These are phyloP conservation scores for Fusarium marasasianum DNA, from an alignment of 2,329 filamentous ascomycete species.

Conservation along the genomic window DNA sequence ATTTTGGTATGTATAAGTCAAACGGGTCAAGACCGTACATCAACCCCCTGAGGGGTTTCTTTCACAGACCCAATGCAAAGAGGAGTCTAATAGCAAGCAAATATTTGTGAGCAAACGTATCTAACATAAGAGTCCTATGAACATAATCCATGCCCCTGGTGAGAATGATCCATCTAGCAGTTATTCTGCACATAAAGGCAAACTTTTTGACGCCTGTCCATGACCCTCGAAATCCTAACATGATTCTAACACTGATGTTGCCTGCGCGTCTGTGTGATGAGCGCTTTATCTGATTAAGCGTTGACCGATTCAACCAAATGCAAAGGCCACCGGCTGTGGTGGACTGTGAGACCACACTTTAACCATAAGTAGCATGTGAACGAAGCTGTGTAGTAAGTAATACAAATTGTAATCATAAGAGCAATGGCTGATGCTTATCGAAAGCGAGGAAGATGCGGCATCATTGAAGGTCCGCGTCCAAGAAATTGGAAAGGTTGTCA, in stretches of 20 bases:
- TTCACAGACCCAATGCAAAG: neutral
- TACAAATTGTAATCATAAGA: slow-evolving; percentile 48
- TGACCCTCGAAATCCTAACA: slow-evolving; percentile 41
- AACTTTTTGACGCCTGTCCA: slow-evolving; percentile 21
- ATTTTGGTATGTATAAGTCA: neutral
- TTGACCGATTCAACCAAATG: slow-evolving; percentile 1
- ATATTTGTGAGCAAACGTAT: slow-evolving; percentile 25
- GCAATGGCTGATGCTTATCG: slow-evolving; percentile 45
- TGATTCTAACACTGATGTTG: slow-evolving; percentile 35
- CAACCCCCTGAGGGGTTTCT: neutral
- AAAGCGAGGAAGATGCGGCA: slow-evolving; percentile 12
- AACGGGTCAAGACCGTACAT: neutral
- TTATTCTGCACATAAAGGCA: slow-evolving; percentile 8
- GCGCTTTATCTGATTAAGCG: slow-evolving; percentile 18
- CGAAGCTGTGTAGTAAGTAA: slow-evolving; percentile 28
- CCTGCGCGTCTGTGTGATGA: slow-evolving; percentile 3
- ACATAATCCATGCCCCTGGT: slow-evolving; percentile 17
- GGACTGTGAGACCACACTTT: slow-evolving; percentile 3
- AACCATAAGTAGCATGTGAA: slow-evolving; percentile 15
- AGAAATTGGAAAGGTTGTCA: slow-evolving; percentile 12
- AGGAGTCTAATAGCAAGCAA: slow-evolving; percentile 5
- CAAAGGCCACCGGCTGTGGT: slow-evolving; percentile 3
- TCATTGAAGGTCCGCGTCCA: neutral
- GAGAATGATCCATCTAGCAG: slow-evolving; percentile 19
- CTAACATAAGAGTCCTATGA: slow-evolving; percentile 31